Percentiles rank a stretch among this genome's conserved stretches.
Evolutionary conservation across 805 yeast genomes (phyloP).

Genomic region (Wickerhamomyces ciferrii): DNA sequence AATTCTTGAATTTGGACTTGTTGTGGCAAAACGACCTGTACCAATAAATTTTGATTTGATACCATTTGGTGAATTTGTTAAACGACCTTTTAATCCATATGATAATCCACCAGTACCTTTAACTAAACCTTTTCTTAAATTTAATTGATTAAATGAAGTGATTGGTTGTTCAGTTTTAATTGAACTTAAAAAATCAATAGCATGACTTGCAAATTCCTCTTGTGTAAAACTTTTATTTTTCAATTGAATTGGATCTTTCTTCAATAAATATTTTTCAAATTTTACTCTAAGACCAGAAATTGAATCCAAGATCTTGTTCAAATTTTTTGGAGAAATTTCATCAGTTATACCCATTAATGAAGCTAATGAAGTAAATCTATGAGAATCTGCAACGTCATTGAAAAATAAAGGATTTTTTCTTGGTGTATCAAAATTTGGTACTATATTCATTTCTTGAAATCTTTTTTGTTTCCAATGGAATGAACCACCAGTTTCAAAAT

Average conservation of each 20-base stretch:
- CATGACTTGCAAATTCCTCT: conserved; percentile 23
- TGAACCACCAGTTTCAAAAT: conserved; percentile 61
- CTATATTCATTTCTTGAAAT: conserved; percentile 63
- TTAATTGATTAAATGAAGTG: conserved; percentile 27
- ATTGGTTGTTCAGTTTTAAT: conserved; percentile 5
- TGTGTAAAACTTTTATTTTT: conserved; percentile 22
- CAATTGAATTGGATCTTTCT: conserved; percentile 40
- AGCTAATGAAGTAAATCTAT: conserved; percentile 18
- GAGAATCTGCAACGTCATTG: conserved; percentile 8
- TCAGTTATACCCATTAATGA: background rate
- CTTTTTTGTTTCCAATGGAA: conserved; percentile 54
- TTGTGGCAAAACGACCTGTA: conserved; percentile 62
- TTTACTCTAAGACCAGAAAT: conserved; percentile 43
- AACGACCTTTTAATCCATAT: conserved; percentile 62
- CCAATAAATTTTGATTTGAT: conserved; percentile 44
- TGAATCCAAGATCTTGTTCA: background rate
- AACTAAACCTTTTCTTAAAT: conserved; percentile 1
- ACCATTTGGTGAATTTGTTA: conserved; percentile 70
- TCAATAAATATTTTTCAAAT: conserved; percentile 50
- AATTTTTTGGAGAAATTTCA: background rate
- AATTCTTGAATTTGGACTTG: conserved; percentile 27
- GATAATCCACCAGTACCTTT: conserved; percentile 78
- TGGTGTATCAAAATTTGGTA: conserved; percentile 22
- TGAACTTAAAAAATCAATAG: background rate
- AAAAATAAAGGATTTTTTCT: conserved; percentile 30